Evolutionary conservation across 768 basidiomycete genomes (phyloP), one percentile per base, ranked within the genome.

Genomic region (Sistotremastrum niveocremeum): DNA sequence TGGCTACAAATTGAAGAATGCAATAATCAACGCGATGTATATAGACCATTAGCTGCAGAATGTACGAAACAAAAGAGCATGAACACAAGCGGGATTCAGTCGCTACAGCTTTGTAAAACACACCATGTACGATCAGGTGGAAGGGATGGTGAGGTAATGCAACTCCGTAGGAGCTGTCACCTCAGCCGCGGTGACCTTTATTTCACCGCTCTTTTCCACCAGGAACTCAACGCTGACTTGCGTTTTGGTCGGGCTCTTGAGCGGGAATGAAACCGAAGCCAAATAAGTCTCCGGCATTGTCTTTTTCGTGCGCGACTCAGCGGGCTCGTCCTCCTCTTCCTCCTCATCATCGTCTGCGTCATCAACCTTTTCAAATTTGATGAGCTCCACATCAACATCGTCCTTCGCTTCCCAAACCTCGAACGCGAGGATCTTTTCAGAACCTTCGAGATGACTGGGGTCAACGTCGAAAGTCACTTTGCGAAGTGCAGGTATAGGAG

Each of bases 341-440:
- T 72, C 71, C 5, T 67, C 68, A 6, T 70, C 72, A 3, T 67
- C 68, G 2, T 70, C 72, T 7, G 68, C 66, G 10, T 63, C 57
- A 28, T 73, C 72, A 6, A 62, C 50, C 50, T 70, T 70, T 4
- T 69, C 65, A 3, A 66, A 67, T 42, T 65, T 67, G 28, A 74
- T 64, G 55, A 73, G 77, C 53, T 83, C 81, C 12, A 80, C 58
- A 47, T 74, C 72, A 49, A 85, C 67, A 2, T 71, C 71, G 55
- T 86, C 84, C 44, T 71, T 71, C 11, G 78, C 77, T 57, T 89
- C 84, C 82, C 83, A 85, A 30, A 88, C 63, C 60, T 89, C 86
- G 44, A 81, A 71, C 8, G 72, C 77, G 38, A 84, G 64, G 53
- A 64, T 65, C 54, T 68, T 72, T 45, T 49, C 54, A 3, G 56